These are phyloP conservation scores for Sextonia rubra DNA, from an alignment of 164 flowering plant species.

Conservation along the genomic window DNA sequence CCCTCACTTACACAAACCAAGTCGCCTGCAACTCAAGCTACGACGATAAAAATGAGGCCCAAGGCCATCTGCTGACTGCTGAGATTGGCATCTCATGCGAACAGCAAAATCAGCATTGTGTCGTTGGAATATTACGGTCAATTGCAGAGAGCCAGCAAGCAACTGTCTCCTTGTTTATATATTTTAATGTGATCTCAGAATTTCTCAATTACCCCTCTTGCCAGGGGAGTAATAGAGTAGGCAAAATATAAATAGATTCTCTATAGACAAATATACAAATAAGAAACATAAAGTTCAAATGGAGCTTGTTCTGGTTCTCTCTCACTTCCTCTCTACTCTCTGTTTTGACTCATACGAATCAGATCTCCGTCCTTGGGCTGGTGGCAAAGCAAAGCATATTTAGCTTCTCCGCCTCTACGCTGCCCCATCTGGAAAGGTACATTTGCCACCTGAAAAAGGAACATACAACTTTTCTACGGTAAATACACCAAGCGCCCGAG, in stretches of 20 bases:
- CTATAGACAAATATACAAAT: slow-evolving; percentile 3
- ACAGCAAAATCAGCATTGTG: too few species aligned
- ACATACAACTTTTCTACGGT: neutral
- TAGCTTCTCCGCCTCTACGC: neutral
- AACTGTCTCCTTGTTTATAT: neutral
- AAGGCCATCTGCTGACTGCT: too few species aligned
- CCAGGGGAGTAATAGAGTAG: neutral
- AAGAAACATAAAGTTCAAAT: neutral
- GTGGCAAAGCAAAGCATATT: neutral
- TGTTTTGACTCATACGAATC: neutral
- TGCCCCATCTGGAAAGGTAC: neutral
- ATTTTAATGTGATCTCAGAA: neutral
- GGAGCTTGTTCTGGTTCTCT: neutral
- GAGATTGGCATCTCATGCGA: too few species aligned
- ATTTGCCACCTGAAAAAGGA: neutral
- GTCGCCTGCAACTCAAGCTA: too few species aligned
- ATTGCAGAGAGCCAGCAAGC: neutral
- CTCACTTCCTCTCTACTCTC: neutral
- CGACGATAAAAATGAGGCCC: too few species aligned
- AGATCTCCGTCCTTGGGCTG: neutral
- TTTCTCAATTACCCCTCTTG: neutral
- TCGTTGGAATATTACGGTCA: neutral
- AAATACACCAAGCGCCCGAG: too few species aligned
- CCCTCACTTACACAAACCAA: too few species aligned
- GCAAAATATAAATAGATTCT: neutral